A percentile compares a stretch with the other conserved stretches of the same genome.
phyloP scores from a whole-genome alignment of 257 asterid species.

The Apocynum venetum region DNA sequence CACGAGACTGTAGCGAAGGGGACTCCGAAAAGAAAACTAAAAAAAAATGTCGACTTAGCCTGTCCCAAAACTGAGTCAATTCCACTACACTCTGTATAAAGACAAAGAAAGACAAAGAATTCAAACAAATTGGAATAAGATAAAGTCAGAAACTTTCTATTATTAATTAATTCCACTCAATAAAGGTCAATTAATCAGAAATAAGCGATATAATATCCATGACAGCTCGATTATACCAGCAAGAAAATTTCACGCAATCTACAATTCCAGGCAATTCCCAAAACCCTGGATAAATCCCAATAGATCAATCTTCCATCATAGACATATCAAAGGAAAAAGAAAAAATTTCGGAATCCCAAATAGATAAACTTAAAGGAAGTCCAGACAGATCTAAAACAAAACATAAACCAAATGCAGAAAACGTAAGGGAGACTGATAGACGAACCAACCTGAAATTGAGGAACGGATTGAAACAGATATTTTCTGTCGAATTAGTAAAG shows the following conservation, averaged over 20 bases:
- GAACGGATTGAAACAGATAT: background rate
- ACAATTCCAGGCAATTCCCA: background rate
- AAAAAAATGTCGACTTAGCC: no score
- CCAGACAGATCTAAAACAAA: background rate
- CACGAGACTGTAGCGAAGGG: background rate
- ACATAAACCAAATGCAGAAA: background rate
- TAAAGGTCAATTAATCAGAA: background rate
- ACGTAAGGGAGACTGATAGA: background rate
- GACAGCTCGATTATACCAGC: background rate
- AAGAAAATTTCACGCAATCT: background rate
- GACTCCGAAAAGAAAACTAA: background rate
- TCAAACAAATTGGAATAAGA: background rate
- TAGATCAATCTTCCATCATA: background rate
- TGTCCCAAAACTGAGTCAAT: background rate
- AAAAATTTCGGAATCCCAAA: background rate
- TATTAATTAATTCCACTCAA: background rate
- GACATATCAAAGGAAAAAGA: background rate
- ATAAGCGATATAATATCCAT: background rate
- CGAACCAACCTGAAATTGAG: slow-evolving; percentile 3
- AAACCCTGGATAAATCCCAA: background rate
- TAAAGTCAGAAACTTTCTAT: background rate
- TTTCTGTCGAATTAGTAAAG: background rate
- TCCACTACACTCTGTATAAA: background rate
- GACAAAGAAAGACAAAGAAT: background rate
- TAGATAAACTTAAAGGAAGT: background rate